These are phyloP conservation scores for Rhodotorula graminis DNA, from an alignment of 768 basidiomycete species.

Conservation along the genomic window DNA sequence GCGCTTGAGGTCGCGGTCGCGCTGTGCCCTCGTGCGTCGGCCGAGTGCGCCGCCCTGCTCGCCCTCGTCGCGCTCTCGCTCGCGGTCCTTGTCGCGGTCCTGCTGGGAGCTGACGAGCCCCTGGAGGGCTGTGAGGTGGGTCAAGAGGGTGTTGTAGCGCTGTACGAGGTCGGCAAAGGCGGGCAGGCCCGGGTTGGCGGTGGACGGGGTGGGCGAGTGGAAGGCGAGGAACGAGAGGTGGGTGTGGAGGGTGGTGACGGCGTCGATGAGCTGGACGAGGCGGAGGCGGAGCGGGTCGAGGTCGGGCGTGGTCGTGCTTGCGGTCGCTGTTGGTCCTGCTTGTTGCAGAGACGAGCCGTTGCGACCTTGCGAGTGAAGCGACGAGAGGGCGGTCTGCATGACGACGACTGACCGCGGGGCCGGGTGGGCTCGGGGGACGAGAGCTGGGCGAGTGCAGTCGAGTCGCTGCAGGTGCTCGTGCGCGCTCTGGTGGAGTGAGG, in stretches of 20 bases:
- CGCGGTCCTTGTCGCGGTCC: constrained; percentile 14
- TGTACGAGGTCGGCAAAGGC: constrained; percentile 25
- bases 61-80: constrained; percentile 8
- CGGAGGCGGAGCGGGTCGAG: constrained; percentile 31
- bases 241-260: constrained; percentile 18
- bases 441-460: no score
- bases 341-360: neutral
- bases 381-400: neutral
- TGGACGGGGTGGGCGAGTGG: constrained; percentile 7
- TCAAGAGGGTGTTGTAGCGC: constrained; percentile 23
- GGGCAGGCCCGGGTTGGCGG: constrained; percentile 14
- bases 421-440: no score
- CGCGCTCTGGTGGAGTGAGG: no score
- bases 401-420: no score
- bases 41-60: neutral
- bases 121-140: constrained; percentile 15
- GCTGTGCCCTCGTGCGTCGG: constrained; percentile 2
- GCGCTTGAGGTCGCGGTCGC: constrained; percentile 16
- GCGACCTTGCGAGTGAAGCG: neutral
- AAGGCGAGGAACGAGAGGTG: constrained; percentile 26
- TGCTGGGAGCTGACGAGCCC: constrained; percentile 1
- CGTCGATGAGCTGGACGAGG: constrained; percentile 34
- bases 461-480: no score
- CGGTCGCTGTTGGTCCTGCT: neutral
- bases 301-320: neutral